Conservation (phyloP, 2,329 filamentous ascomycete species). For the Xylaria sp. region DNA sequence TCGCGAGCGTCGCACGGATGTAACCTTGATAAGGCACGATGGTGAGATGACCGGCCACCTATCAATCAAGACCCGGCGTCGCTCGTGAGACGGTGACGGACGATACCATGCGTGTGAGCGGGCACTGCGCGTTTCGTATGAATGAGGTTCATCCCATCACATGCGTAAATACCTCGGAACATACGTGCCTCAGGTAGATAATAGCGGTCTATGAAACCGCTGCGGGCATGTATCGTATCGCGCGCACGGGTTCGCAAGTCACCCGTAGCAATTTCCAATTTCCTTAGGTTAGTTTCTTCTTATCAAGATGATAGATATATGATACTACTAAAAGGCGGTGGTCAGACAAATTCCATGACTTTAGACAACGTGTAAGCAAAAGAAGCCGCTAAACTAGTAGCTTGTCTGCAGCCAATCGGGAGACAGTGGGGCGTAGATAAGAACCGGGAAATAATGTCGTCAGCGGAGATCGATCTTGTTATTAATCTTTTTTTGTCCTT, state of each 20-base stretch:
- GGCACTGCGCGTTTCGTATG: neutral
- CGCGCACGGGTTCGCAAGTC: neutral
- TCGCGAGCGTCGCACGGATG: slow-evolving; percentile 26
- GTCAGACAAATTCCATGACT: slow-evolving; percentile 2
- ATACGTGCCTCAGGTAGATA: neutral
- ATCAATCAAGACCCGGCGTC: slow-evolving; percentile 9
- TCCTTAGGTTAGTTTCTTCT: neutral
- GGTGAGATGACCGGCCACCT: neutral
- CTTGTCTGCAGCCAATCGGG: neutral
- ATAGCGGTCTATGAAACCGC: neutral
- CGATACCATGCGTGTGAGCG: neutral
- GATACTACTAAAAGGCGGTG: neutral
- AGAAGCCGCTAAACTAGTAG: neutral
- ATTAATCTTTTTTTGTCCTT: slow-evolving; percentile 1
- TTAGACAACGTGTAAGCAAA: neutral
- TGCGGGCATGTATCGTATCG: neutral
- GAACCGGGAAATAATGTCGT: neutral
- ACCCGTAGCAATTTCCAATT: too few relatives aligned
- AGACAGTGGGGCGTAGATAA: neutral
- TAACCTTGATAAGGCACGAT: slow-evolving; percentile 34
- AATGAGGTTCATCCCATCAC: neutral
- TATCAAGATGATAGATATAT: neutral
- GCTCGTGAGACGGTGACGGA: neutral
- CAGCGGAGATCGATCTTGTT: neutral
- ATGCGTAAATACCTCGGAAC: neutral